Evolutionary conservation across 768 basidiomycete species (phyloP).

Genomic region (Rhizopogon rudus): DNA sequence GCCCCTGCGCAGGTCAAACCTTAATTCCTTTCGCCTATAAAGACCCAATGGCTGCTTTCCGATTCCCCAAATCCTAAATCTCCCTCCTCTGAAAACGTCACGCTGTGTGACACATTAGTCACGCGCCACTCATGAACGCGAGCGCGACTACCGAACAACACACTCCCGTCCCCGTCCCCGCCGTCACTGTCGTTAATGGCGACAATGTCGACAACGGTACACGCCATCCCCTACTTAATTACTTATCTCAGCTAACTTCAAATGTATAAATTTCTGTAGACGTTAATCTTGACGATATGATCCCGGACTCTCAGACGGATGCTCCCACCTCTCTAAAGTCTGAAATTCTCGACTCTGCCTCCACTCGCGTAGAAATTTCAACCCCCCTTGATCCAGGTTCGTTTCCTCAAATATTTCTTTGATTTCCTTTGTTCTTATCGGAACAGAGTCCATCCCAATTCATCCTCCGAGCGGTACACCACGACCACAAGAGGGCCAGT

Average conservation of each 20-base stretch:
- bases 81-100: slow-evolving; percentile 49
- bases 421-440: slow-evolving; percentile 21
- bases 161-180: slow-evolving; percentile 15
- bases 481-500: slow-evolving; percentile 39
- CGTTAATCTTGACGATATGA: neutral
- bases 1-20: slow-evolving; percentile 81
- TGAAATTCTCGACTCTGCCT: slow-evolving; percentile 33
- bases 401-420: slow-evolving; percentile 17
- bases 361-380: slow-evolving; percentile 31
- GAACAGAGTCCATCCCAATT: slow-evolving; percentile 38
- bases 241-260: slow-evolving; percentile 32
- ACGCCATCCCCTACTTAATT: slow-evolving; percentile 29
- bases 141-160: slow-evolving; percentile 27
- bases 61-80: slow-evolving; percentile 63
- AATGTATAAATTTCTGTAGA: slow-evolving; percentile 23
- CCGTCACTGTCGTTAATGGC: slow-evolving; percentile 11
- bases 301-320: slow-evolving; percentile 1
- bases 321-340: slow-evolving; percentile 51
- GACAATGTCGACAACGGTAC: slow-evolving; percentile 31
- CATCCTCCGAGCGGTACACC: slow-evolving; percentile 42
- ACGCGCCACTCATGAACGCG: slow-evolving; percentile 69
- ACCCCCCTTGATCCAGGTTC: slow-evolving; percentile 50
- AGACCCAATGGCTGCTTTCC: slow-evolving; percentile 65
- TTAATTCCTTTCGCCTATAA: slow-evolving; percentile 80
- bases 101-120: slow-evolving; percentile 61